A percentile compares a stretch with the other conserved stretches of the same genome.
These are phyloP conservation scores for Aspergillus fumigatiaffinis DNA, from an alignment of 2,329 filamentous ascomycete species.

Conservation along the genomic window DNA sequence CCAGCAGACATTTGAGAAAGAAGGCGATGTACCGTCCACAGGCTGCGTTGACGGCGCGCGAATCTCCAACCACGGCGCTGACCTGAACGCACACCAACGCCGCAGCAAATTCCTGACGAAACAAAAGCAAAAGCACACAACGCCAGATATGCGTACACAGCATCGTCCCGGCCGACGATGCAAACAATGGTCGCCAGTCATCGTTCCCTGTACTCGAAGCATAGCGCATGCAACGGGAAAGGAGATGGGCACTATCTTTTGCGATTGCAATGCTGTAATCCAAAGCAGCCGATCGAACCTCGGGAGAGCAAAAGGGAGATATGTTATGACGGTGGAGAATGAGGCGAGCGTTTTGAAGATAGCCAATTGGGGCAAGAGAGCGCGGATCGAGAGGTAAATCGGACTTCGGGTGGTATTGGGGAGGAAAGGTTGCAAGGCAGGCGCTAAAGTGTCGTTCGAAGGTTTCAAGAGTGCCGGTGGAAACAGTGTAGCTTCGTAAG, in stretches of 20 bases:
- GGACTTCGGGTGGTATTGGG: slow-evolving; percentile 65
- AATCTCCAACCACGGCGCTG: slow-evolving; percentile 65
- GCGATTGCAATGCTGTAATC: slow-evolving; percentile 72
- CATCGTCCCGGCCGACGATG: slow-evolving; percentile 67
- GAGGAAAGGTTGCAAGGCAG: slow-evolving; percentile 72
- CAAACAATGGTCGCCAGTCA: slow-evolving; percentile 55
- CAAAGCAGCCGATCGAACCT: slow-evolving; percentile 67
- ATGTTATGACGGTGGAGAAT: slow-evolving; percentile 87
- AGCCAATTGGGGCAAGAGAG: slow-evolving; percentile 69
- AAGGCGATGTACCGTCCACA: slow-evolving; percentile 81
- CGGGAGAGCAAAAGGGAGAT: slow-evolving; percentile 62
- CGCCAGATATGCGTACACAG: slow-evolving; percentile 84
- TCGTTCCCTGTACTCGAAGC: slow-evolving; percentile 27
- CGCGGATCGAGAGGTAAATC: slow-evolving; percentile 67
- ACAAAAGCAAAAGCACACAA: slow-evolving; percentile 73
- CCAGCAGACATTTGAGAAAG: slow-evolving; percentile 66
- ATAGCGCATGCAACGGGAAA: slow-evolving; percentile 60
- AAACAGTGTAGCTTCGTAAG: slow-evolving; percentile 64
- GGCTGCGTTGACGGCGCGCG: slow-evolving; percentile 67
- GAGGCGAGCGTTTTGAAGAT: slow-evolving; percentile 78
- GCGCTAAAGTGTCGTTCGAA: slow-evolving; percentile 78
- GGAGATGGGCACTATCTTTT: slow-evolving; percentile 71
- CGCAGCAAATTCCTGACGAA: slow-evolving; percentile 67
- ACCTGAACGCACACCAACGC: slow-evolving; percentile 71
- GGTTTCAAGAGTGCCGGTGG: slow-evolving; percentile 63